A percentile compares a stretch with the other conserved stretches of the same genome.
These are phyloP conservation scores for Plasmodium gaboni DNA, from an alignment of 169 alveolate species.

Conservation along the genomic window DNA sequence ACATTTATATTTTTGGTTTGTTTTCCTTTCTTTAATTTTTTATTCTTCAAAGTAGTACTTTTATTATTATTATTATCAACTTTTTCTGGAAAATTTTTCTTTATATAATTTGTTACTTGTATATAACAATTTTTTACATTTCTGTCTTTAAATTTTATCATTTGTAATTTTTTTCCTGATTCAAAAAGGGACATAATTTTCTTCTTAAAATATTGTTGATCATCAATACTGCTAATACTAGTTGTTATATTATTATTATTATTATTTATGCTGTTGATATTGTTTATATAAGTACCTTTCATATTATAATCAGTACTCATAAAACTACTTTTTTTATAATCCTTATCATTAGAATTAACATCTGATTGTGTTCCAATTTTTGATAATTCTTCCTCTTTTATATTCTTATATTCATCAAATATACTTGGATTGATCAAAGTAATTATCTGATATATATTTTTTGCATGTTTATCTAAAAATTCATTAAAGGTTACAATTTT, in stretches of 20 bases:
- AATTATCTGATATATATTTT: conserved; percentile 84
- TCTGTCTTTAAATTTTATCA: conserved; percentile 40
- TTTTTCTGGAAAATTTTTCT: conserved; percentile 11
- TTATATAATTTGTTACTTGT: conserved; percentile 24
- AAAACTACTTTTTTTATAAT: too few relatives aligned
- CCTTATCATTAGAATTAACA: background rate
- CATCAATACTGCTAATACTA: background rate
- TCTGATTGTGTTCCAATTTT: background rate
- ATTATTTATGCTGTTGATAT: background rate
- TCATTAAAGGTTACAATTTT: conserved; percentile 78
- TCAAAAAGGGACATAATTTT: conserved; percentile 32
- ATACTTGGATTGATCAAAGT: conserved; percentile 78
- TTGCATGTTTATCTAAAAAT: conserved; percentile 74
- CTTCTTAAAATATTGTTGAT: conserved; percentile 1
- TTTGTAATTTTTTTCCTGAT: conserved; percentile 21
- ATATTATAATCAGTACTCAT: background rate
- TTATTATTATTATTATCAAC: background rate
- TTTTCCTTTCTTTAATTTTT: conserved; percentile 11
- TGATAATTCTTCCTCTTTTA: conserved; percentile 4
- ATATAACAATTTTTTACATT: conserved; percentile 39
- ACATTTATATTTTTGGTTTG: background rate
- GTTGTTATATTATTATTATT: background rate
- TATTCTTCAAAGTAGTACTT: background rate
- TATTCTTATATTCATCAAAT: conserved; percentile 11
- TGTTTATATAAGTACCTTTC: background rate